These are phyloP conservation scores for Castanopsis chinensis DNA, from an alignment of 306 rosid species.

Conservation along the genomic window DNA sequence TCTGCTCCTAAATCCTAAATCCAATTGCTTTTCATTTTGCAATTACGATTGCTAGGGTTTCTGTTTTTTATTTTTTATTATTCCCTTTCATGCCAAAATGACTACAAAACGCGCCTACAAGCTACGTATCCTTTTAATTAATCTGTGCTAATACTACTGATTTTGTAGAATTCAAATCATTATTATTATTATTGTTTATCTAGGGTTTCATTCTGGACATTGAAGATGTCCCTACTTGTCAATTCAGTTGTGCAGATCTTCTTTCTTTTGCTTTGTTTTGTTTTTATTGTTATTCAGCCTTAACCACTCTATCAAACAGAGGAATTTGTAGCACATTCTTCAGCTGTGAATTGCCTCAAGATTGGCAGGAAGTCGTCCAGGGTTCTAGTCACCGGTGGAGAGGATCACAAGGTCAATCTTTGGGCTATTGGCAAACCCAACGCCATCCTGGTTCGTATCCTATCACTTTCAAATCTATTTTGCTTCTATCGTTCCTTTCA, in stretches of 20 bases:
- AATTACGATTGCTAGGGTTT: constrained; percentile 44
- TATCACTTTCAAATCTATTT: background rate
- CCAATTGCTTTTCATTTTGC: constrained; percentile 13
- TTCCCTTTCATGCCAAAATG: constrained; percentile 45
- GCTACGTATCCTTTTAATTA: constrained; percentile 81
- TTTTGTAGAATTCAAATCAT: constrained; percentile 2
- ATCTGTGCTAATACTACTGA: background rate
- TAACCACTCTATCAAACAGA: constrained; percentile 59
- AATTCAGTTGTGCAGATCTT: too few relatives aligned
- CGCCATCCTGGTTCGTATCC: constrained; percentile 74
- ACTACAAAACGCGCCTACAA: constrained; percentile 99
- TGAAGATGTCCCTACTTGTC: too few relatives aligned
- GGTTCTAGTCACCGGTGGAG: constrained; percentile 98
- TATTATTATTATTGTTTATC: background rate
- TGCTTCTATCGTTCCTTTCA: background rate
- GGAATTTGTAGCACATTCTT: constrained; percentile 99
- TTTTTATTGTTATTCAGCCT: constrained; percentile 39
- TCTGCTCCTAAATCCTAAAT: constrained; percentile 1
- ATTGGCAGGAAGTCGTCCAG: constrained; percentile 91
- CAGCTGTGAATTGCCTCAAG: constrained; percentile 93
- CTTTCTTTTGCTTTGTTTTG: background rate
- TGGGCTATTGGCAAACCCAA: constrained; percentile 99
- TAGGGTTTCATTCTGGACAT: constrained; percentile 3
- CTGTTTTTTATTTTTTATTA: background rate
- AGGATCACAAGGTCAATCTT: constrained; percentile 98